These are phyloP conservation scores for Solanum raphanifolium DNA, from an alignment of 257 asterid genomes.

Conservation along the genomic window DNA sequence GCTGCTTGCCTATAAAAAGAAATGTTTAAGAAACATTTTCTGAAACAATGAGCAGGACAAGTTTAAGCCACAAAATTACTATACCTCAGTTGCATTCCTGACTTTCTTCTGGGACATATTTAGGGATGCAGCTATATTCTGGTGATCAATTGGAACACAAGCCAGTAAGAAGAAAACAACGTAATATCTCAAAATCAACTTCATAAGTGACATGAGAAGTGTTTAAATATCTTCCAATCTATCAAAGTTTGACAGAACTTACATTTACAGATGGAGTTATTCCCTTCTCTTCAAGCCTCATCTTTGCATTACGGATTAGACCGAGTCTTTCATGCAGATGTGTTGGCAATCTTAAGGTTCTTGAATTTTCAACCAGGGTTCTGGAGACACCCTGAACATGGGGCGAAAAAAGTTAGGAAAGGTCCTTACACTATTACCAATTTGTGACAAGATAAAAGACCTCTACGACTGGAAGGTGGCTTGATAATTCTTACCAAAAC, in stretches of 20 bases:
- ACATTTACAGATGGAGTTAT: conserved; percentile 76
- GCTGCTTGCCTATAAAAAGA: conserved; percentile 56
- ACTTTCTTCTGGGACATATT: conserved; percentile 87
- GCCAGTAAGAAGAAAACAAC: not conserved
- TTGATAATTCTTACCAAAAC: not conserved
- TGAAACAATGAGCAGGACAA: not conserved
- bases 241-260: conserved; percentile 11
- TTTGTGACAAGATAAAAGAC: not conserved
- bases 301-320: conserved; percentile 78
- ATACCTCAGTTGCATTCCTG: conserved; percentile 96
- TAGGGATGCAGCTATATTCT: conserved; percentile 82
- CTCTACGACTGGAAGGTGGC: not conserved
- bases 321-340: conserved; percentile 78
- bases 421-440: not conserved
- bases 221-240: not conserved
- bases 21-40: not conserved
- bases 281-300: conserved; percentile 68
- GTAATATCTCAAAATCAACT: not conserved
- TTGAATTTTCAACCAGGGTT: conserved; percentile 75
- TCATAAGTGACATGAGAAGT: not conserved
- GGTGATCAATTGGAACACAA: conserved; percentile 16
- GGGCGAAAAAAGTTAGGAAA: not conserved
- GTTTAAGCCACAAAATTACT: not conserved
- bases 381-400: conserved; percentile 75
- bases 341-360: conserved; percentile 75